phyloP scores from a whole-genome alignment of 768 basidiomycete genomes.

The Suillus decipiens region DNA sequence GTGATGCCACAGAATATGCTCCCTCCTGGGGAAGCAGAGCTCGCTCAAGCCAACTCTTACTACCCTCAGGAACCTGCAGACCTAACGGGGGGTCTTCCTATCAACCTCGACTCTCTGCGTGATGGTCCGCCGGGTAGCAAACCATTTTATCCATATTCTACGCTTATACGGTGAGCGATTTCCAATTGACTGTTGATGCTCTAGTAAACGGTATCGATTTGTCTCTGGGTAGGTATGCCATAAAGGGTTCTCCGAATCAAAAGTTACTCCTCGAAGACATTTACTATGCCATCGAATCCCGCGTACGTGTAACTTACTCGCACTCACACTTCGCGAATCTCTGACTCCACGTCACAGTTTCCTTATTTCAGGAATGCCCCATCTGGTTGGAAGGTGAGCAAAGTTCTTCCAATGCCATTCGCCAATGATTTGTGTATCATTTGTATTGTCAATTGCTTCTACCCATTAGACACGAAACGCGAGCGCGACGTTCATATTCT shows the following conservation, averaged over 20 bases:
- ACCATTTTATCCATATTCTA: conserved; percentile 90
- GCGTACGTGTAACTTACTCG: conserved; percentile 50
- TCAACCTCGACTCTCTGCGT: conserved; percentile 83
- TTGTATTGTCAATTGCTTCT: conserved; percentile 10
- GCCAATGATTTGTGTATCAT: conserved; percentile 5
- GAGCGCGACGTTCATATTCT: conserved; percentile 68
- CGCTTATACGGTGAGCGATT: conserved; percentile 75
- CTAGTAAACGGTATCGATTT: conserved; percentile 5
- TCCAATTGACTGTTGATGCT: conserved; percentile 9
- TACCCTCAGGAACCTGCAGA: conserved; percentile 79
- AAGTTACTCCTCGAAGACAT: conserved; percentile 87
- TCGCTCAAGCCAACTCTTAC: conserved; percentile 54
- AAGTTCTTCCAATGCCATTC: neutral
- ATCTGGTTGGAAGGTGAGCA: conserved; percentile 87
- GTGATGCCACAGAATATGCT: conserved; percentile 67
- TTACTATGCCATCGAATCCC: conserved; percentile 88
- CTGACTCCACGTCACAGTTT: conserved; percentile 51
- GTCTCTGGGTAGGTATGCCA: conserved; percentile 65
- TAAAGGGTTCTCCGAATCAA: conserved; percentile 88
- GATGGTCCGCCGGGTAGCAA: conserved; percentile 89
- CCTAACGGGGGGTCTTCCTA: conserved; percentile 80
- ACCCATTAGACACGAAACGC: conserved; percentile 32
- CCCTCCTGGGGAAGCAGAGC: conserved; percentile 52
- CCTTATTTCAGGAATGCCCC: conserved; percentile 88
- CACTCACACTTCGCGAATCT: conserved; percentile 1